Evolutionary conservation across 2,329 filamentous ascomycete genomes (phyloP), one percentile per base, ranked within the genome.

Genomic region (Fusarium verrucosum): DNA sequence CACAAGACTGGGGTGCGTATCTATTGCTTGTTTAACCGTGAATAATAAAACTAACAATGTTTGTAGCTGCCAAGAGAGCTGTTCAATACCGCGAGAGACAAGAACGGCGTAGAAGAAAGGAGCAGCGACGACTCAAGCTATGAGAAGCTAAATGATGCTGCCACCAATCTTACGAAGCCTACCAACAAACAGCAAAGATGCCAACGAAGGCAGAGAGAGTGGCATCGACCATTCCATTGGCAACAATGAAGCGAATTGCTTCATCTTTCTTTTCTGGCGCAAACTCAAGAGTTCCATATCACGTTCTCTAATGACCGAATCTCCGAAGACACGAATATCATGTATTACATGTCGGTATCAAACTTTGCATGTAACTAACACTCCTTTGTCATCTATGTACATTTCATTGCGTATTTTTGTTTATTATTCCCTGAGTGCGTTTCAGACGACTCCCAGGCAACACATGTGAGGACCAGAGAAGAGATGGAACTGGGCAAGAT

Each of bases 1-100:
- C 79, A 9, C 72, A 73, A 50, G 72, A 78, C 51, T 76, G 79
- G 68, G 76, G 81, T 82, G 72, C 72, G 80, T 79, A 23, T 37
- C 36, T n/a, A 36, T 26, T 17, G 17, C 23, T 33, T 35, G 22
- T 30, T 16, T 13, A 16, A 11, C 16, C 26, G 32, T 22, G n/a
- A 10, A 5, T 2, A 8, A 38, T 16, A 20, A 38, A 50, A 40
- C 69, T 73, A 62, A 74, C 63, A 47, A 52, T 26, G 20, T 40
- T 40, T 22, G 40, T 46, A 79, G 77, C 77, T 46, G 54, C 66
- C 17, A 79, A 79, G 58, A 70, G 77, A 32, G 65, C 61, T n/a
- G 47, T 73, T 40, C 77, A 79, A 60, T 77, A 76, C 57, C 75
- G 70, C 22, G 75, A 78, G 23, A 75, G 77, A 50, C 70, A 72